Base-by-base conservation (phyloP, 139 green algal species). In the Chlorella sp. region DNA sequence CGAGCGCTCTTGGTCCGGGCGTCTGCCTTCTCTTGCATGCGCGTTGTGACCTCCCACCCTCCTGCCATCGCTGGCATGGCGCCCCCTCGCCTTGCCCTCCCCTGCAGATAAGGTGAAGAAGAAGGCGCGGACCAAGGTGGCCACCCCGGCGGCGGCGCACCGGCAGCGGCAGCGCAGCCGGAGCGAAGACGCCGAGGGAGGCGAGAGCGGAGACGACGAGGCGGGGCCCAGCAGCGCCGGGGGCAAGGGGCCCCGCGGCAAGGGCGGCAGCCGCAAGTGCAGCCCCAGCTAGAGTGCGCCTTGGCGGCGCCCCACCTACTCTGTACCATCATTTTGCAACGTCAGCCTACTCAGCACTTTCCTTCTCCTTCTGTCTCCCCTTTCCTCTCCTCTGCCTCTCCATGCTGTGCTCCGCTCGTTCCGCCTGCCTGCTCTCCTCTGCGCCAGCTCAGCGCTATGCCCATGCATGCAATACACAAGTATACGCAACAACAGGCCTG, bases 141-240 rank as follows among this genome's bases (percentile, higher is more conserved):
- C 48, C 8, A 50, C 58, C 38, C 29, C 58, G 19, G n/a, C 25
- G 46, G 46, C 14, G 11, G 36, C 14, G 6, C 31, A 42, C n/a
- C 59, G 27, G 59, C 31, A 42, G 15, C 59, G 31, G 19, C 59
- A 66, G 29, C 59, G 42, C 62, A 9, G 38, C 15, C n/a, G n/a
- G n/a, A 27, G 17, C n/a, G n/a, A n/a, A n/a, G n/a, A n/a, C n/a
- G 35, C n/a, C 14, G 63, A 70, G 63, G 63, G 51, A 27, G 62
- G 62, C 48, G 67, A 61, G 21, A 53, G 41, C 6, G 27, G 55
- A 0, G 51, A 65, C 8, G 68, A 64, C 31, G 35, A 9, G 46
- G 51, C 69, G 23, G 69, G 69, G 33, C 69, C 69, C n/a, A 75
- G 69, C 69, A 33, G 69, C 40, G 38, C 38, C 36, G 51, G 23